Evolutionary conservation across 2,329 filamentous ascomycete species (phyloP).

Genomic region (Fusarium nanum): DNA sequence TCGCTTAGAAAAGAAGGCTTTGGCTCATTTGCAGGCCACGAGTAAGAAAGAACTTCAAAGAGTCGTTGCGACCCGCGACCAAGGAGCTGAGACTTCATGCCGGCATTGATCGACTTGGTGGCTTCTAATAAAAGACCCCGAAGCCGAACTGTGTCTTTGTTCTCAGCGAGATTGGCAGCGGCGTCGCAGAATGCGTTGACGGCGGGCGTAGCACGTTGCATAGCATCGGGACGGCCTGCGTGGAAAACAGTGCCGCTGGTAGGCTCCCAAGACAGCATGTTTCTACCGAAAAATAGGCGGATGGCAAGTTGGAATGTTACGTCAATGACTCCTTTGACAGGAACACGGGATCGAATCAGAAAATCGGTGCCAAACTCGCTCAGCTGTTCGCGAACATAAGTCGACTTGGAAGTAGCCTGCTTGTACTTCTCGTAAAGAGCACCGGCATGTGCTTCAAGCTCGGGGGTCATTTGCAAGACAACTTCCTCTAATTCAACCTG

Average conservation of each 20-base stretch:
- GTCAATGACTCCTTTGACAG: constrained; percentile 5
- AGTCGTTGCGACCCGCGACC: not conserved
- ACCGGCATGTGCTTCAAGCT: not conserved
- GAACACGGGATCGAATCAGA: not conserved
- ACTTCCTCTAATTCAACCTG: not conserved
- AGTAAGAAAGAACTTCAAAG: not conserved
- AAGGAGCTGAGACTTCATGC: not conserved
- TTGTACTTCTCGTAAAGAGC: not conserved
- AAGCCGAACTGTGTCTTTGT: no score
- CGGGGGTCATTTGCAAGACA: not conserved
- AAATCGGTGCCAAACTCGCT: not conserved
- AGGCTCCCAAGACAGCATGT: constrained; percentile 1
- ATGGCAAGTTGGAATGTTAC: constrained; percentile 2
- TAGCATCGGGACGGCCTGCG: not conserved
- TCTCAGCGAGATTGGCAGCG: no score
- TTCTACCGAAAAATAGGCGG: not conserved
- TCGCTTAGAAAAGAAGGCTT: constrained; percentile 1
- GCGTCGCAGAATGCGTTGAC: not conserved
- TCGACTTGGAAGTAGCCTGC: constrained; percentile 1
- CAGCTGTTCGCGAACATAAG: not conserved
- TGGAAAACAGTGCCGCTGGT: constrained; percentile 2
- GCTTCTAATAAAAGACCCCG: no score
- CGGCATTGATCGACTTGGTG: constrained; percentile 1
- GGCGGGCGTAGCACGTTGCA: not conserved
- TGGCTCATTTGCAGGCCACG: not conserved